Evolutionary conservation across 345 rosid species (phyloP), one percentile per base, ranked within the genome.

Genomic region (Salix caprea): DNA sequence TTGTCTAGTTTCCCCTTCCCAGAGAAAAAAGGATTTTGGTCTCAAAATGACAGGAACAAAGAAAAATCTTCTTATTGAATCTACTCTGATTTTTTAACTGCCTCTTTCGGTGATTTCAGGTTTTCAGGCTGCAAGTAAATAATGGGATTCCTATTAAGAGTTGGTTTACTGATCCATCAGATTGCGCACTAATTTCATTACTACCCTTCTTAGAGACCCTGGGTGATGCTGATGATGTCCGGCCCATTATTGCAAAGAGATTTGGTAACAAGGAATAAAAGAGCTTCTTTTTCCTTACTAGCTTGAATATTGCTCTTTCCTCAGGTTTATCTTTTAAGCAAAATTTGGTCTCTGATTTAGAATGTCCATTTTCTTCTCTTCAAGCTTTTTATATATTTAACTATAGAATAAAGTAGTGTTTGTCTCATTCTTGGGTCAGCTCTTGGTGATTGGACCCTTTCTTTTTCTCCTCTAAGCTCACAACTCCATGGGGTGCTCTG

Each of bases 101-200:
- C 77, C 7, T 64, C 71, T 71, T 72, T 71, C 67, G 56, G 71
- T 75, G 78, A 54, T 89, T 89, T 82, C 89, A 93, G 97, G 96
- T 91, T 72, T 93, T 90, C 91, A 90, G 92, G 84, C 85, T 92
- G 92, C 99, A 96, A 85, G 88, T 92, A 76, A 88, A 90, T 85
- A 96, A 96, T 65, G 99, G 96, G 81, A 96, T 93, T 82, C 99
- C 99, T 58, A 96, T 96, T 74, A 87, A 87, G 90, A 96, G 99
- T 86, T 93, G 98, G 99, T 93, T 88, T 54, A 89, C 88, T 84
- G 99, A 96, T 81, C 91, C 94, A 77, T 85, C 86, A n/a, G 99
- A 96, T 88, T 81, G 86, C 76, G 94, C 90, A 36, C 83, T 96
- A 85, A 75, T 96, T 48, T 81, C 94, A 13, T 87, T 96, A 76